Base-by-base conservation (phyloP, 2,329 filamentous ascomycete species). In the Neopestalotiopsis clavispora region DNA sequence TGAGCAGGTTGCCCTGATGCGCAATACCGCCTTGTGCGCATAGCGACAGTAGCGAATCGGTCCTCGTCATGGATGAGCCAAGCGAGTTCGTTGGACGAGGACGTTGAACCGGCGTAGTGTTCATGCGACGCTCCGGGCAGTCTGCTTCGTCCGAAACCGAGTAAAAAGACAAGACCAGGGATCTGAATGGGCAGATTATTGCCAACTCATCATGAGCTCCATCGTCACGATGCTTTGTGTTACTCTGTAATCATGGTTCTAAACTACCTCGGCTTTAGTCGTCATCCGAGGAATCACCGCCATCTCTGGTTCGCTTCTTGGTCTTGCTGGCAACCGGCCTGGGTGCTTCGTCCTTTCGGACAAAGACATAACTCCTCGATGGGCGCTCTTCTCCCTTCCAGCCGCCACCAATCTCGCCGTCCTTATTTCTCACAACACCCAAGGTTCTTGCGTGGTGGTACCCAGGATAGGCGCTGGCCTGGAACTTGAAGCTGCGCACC, bases 391-490 rank as follows among this genome's bases (percentile, higher is more conserved):
- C 86, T 6, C 85, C 86, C 74, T 81, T 86, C 86, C 85, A 87
- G 3, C 80, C 80, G 17, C 80, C 79, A 69, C 84, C 82, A 2
- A 77, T 76, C 68, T 85, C 82, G 52, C 84, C 82, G 20, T 80
- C 79, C 65, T 81, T 83, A 61, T 81, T 86, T 74, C 79, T 82
- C 52, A 91, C 85, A 2, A 89, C 89, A 1, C 93, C 93, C 69
- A 94, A 78, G 4, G 93, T 95, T 69, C 93, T 79, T 17, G 91
- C 90, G 80, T 95, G 92, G 70, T 80, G 84, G 78, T 96, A 96
- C 0, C 91, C 91, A 0, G 91, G 92, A 78, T 95, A 96, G 30
- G 86, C 88, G 17, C 75, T 81, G 4, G 89, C 85, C 71, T 89
- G 85, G 76, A 96, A 96, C 68, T 81, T 82, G 77, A 92, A 95